Evolutionary conservation across 164 flowering plant genomes (phyloP).

Genomic region (Sextonia rubra): DNA sequence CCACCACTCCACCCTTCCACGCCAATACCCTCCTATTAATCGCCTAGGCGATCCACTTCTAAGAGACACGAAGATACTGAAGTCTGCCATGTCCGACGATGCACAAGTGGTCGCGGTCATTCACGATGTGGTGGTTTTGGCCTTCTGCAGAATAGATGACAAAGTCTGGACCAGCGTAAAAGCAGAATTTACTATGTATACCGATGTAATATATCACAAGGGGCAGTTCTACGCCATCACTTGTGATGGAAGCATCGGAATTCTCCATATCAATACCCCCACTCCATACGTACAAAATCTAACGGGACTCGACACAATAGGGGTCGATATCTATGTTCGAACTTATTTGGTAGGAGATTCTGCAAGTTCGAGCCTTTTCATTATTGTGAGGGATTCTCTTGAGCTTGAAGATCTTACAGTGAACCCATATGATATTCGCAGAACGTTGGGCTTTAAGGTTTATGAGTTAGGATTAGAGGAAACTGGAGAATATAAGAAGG

Average conservation of each 20-base stretch:
- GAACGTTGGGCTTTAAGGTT: constrained; percentile 53
- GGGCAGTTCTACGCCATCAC: constrained; percentile 68
- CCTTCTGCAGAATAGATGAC: constrained; percentile 44
- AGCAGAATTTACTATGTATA: too few relatives aligned
- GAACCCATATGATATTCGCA: constrained; percentile 18
- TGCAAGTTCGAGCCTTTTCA: constrained; percentile 48
- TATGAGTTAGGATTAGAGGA: constrained; percentile 32
- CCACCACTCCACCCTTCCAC: neutral
- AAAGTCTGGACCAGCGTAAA: constrained; percentile 39
- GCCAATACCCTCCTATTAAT: neutral
- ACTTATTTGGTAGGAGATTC: constrained; percentile 60
- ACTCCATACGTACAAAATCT: constrained; percentile 17
- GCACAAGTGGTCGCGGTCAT: constrained; percentile 45
- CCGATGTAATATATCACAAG: constrained; percentile 43
- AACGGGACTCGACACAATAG: constrained; percentile 39
- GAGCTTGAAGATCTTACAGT: neutral
- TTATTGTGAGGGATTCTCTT: constrained; percentile 31
- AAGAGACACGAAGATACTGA: neutral
- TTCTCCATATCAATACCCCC: constrained; percentile 19
- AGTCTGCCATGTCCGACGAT: constrained; percentile 29
- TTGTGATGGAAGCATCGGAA: constrained; percentile 42
- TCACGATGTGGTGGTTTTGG: constrained; percentile 65
- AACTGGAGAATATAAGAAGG: constrained; percentile 19
- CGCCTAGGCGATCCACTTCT: neutral
- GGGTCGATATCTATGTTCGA: constrained; percentile 39